These are phyloP conservation scores for Aspergillus niger DNA, from an alignment of 2,329 filamentous ascomycete species.

Conservation along the genomic window DNA sequence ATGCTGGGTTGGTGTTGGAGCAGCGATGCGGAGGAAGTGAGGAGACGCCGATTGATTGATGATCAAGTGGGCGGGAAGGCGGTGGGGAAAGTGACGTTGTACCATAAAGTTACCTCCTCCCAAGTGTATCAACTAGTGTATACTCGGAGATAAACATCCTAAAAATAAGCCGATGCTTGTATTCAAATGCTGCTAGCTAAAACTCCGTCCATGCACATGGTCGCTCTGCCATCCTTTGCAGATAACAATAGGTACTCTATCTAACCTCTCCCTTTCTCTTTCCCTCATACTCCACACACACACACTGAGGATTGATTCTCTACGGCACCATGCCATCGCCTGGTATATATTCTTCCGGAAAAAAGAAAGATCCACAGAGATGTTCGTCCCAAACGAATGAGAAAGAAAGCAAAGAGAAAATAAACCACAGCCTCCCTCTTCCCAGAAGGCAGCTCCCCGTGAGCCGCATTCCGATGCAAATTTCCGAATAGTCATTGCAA, in stretches of 20 bases:
- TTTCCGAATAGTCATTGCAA: no score
- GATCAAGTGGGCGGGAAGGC: background rate
- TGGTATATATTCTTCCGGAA: no score
- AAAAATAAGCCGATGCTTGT: background rate
- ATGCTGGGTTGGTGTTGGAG: constrained; percentile 1
- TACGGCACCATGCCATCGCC: background rate
- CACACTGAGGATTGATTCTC: background rate
- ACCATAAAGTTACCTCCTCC: background rate
- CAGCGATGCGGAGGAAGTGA: background rate
- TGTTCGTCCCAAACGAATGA: no score
- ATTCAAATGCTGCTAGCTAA: background rate
- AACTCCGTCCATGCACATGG: background rate
- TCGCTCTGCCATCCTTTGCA: background rate
- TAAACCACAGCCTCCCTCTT: no score
- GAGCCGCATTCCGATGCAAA: no score
- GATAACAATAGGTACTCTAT: background rate
- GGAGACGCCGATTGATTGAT: background rate
- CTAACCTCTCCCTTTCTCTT: background rate
- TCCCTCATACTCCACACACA: no score
- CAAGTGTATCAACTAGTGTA: no score
- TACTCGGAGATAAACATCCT: background rate
- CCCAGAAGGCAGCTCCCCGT: no score
- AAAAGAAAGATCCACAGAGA: no score
- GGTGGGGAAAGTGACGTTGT: background rate
- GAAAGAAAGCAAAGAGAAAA: no score